Evolutionary conservation across 805 yeast genomes (phyloP).

Genomic region (Scheffersomyces spartinae): DNA sequence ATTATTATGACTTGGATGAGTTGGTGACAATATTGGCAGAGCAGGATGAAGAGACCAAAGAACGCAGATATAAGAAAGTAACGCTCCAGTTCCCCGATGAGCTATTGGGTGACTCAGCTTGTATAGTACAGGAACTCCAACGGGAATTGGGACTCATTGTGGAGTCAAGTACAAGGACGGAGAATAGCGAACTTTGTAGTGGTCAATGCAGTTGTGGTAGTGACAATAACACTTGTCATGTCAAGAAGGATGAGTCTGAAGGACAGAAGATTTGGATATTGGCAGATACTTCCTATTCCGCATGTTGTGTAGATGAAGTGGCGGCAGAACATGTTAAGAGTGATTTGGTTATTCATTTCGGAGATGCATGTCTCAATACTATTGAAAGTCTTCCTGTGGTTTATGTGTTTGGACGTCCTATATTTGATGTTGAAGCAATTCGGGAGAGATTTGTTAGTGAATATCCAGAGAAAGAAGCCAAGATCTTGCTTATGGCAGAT

Average conservation of each 20-base stretch:
- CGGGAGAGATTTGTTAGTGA: constrained; percentile 27
- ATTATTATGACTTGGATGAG: constrained; percentile 46
- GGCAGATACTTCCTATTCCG: constrained; percentile 92
- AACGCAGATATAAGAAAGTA: constrained; percentile 32
- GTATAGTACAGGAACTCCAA: constrained; percentile 48
- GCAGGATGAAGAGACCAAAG: constrained; percentile 13
- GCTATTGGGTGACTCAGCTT: constrained; percentile 67
- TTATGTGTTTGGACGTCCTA: constrained; percentile 69
- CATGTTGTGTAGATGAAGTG: constrained; percentile 94
- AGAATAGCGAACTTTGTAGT: constrained; percentile 3
- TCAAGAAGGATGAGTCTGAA: background rate
- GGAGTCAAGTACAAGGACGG: constrained; percentile 1
- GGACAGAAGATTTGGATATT: constrained; percentile 56
- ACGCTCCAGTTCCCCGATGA: constrained; percentile 89
- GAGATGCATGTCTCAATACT: constrained; percentile 86
- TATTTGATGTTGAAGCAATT: constrained; percentile 31
- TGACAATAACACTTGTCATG: background rate
- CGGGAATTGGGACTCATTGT: constrained; percentile 12
- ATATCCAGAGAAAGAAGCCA: constrained; percentile 27
- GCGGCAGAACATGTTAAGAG: constrained; percentile 90
- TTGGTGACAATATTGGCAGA: constrained; percentile 28
- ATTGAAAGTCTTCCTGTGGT: constrained; percentile 62
- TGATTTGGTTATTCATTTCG: constrained; percentile 83
- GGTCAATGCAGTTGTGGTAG: constrained; percentile 1
- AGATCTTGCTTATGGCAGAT: constrained; percentile 62